A percentile compares a stretch with the other conserved stretches of the same genome.
Conservation (phyloP, 768 basidiomycete genomes). For the Russula emetica region DNA sequence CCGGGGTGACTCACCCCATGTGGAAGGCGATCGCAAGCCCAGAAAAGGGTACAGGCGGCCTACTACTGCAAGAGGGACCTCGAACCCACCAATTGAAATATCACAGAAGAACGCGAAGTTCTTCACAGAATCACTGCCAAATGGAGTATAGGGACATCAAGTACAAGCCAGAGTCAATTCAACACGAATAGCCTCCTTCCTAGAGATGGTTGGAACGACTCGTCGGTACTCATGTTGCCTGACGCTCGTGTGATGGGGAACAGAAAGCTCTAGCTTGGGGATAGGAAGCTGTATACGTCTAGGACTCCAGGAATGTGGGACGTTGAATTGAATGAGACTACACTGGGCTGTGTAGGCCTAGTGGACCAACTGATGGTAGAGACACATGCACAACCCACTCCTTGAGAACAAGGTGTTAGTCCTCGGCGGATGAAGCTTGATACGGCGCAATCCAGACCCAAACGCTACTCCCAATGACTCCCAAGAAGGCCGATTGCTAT, state of each 20-base stretch:
- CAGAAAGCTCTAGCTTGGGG: neutral
- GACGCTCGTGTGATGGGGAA: neutral
- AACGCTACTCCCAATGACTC: too few relatives aligned
- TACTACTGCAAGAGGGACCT: neutral
- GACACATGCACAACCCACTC: neutral
- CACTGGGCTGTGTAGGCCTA: neutral
- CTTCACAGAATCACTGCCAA: slow-evolving; percentile 6
- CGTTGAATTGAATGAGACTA: neutral
- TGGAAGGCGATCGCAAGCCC: neutral
- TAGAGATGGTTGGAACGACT: neutral
- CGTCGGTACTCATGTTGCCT: slow-evolving; percentile 1
- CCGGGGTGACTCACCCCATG: neutral
- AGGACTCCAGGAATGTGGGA: neutral
- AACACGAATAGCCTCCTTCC: neutral
- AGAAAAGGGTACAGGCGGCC: neutral
- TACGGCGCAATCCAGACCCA: neutral
- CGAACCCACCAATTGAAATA: neutral
- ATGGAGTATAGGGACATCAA: slow-evolving; percentile 8
- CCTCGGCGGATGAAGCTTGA: neutral
- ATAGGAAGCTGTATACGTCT: neutral
- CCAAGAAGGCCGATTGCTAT: neutral
- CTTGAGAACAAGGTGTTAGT: neutral
- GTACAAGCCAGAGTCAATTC: neutral
- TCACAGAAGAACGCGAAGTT: neutral
- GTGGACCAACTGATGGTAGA: neutral